Evolutionary conservation across 768 basidiomycete genomes (phyloP), one percentile per base, ranked within the genome.

Genomic region (Tulasnella sp.): DNA sequence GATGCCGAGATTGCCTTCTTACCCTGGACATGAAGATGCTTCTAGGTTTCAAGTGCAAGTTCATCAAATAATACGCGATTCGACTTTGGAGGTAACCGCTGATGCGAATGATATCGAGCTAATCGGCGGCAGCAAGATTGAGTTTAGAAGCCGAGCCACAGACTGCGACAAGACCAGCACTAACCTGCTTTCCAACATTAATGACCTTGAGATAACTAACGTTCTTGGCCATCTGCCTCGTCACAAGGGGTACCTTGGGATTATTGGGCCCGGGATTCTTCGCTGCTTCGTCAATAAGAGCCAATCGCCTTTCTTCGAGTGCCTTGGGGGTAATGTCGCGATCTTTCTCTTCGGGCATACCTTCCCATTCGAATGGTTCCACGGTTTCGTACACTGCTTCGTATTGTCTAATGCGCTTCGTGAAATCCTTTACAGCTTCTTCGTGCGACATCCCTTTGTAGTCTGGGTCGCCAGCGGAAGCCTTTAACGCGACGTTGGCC

Each of bases 31-130:
- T 90, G 86, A 96, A 99, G 80, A 99, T 99, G 84, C 92, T 95
- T 79, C 98, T 89, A 8, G 98, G 97, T 83, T 98, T 98, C 82
- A 99, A 87, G 85, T 99, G 98, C 83, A 99, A 85, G 85, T 98
- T 98, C 97, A 98, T 99, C 77, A 99, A 88, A 85, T 97, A 99
- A 86, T 97, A 99, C 27, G 96, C 97, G 82, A 99, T 96, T 46
- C 98, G 93, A 88, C 95, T 96, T 84, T 97, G 95, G 80, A 99
- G 86, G 84, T 99, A 99, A 19, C 97, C 97, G 83, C 97, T 91
- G 77, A 99, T 98, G 81, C 92, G 88, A 40, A 39, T 39, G 40
- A 79, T 74, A 24, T 79, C 78, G 27, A 79, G 40, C 78, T 79
- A n/a, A 34, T 18, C 3, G 14, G n/a, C 2, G n/a, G 24, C 44